phyloP scores from a whole-genome alignment of 345 rosid genomes.

The Draba incana region DNA sequence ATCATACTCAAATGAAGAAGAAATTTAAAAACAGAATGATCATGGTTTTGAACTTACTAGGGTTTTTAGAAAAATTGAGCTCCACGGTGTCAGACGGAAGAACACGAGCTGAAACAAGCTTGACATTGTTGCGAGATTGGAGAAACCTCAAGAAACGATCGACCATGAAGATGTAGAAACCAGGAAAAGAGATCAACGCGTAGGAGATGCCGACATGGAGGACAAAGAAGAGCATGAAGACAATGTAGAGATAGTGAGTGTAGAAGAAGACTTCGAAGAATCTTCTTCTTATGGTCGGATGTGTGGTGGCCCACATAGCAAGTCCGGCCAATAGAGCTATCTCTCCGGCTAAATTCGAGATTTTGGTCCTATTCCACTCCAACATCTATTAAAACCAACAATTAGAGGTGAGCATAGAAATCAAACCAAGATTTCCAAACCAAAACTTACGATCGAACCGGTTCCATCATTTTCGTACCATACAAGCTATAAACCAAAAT shows the following conservation, averaged over 20 bases:
- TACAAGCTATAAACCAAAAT: neutral
- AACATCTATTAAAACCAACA: constrained; percentile 47
- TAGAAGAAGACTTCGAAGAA: constrained; percentile 80
- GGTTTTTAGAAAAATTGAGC: constrained; percentile 68
- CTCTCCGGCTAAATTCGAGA: constrained; percentile 74
- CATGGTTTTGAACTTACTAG: constrained; percentile 42
- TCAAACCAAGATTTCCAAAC: neutral
- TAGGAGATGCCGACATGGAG: constrained; percentile 61
- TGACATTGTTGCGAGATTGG: constrained; percentile 57
- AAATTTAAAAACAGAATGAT: constrained; percentile 5
- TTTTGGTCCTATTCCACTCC: constrained; percentile 46
- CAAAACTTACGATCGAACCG: neutral
- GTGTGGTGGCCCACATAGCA: constrained; percentile 64
- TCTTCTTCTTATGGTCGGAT: constrained; percentile 54
- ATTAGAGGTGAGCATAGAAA: neutral
- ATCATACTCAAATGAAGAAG: neutral
- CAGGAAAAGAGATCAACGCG: constrained; percentile 68
- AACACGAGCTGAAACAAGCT: constrained; percentile 60
- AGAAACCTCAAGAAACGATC: constrained; percentile 76
- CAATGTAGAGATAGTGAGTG: constrained; percentile 69
- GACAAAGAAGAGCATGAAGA: constrained; percentile 67
- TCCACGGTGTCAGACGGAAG: constrained; percentile 65
- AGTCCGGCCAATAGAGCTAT: constrained; percentile 60
- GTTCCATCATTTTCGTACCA: neutral
- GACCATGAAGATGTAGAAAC: constrained; percentile 74